Base-by-base conservation (phyloP, 2,329 filamentous ascomycete genomes). In the Ramularia endophylla region DNA sequence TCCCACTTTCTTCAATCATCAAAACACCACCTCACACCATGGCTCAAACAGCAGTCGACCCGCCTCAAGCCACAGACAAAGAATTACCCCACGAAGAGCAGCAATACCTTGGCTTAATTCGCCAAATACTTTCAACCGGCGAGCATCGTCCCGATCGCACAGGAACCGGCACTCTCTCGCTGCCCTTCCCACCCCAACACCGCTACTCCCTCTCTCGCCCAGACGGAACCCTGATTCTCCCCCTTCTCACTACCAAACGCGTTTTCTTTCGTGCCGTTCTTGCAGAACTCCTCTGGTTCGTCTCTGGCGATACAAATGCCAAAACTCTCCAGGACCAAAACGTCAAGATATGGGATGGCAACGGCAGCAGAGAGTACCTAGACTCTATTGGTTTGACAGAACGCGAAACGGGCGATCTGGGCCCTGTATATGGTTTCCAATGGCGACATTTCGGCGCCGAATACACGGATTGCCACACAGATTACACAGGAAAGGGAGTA, bases 321-420 rank as follows among this genome's bases (percentile, higher is more conserved):
- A 68, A 79, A 3, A 72, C 87, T 0, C 80, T 98, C 3, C 82
- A 79, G 45, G 80, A 81, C 9, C 80, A 82, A 2, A 87, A 88
- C 20, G 81, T 98, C 58, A 94, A 94, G 67, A 98, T 98, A 63
- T 98, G 92, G 92, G 92, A 98, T 62, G 90, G 89, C 56, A 98
- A 98, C 62, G 92, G 90, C 31, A 88, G 83, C 34, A 85, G 92
- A 55, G 84, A 81, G 58, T 97, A 85, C 64, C 84, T 98, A 27
- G 90, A 98, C 69, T 81, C 73, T 48, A 77, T 92, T 1, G 90
- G 90, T 0, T 76, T 97, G 5, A 72, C 74, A 0, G 81, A 95
- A 61, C 86, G 90, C 45, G 86, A 80, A 38, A 85, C 82, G 15
- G 92, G 92, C 51, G 92, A 98, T 59, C 73, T 98, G 0, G 92